Evolutionary conservation across 345 rosid species (phyloP), one percentile per base, ranked within the genome.

Genomic region (Citrus hindsii): DNA sequence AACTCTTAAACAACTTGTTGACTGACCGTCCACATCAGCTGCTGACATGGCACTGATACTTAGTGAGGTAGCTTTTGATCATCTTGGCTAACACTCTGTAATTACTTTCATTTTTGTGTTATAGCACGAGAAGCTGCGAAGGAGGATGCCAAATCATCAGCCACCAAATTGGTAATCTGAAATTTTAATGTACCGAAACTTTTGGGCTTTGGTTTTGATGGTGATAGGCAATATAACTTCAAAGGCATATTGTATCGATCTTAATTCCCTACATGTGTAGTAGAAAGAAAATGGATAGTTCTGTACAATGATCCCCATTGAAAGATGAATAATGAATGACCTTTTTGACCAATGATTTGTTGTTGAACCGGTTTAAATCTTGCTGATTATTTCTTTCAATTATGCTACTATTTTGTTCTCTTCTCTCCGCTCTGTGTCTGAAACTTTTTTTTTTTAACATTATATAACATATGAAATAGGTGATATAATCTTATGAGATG

Each of bases 111-210:
- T 30, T 8, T 16, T 30, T 74, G 14, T 76, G 22, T 55, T 74
- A 25, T 83, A 46, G 56, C 85, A 88, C 87, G 82, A 68, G 79
- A 77, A 69, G 78, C 55, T 14, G 77, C 19, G 64, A 76, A 79
- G 64, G 78, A 75, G 77, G 84, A 76, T 16, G 68, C 51, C 37
- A 81, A 84, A 60, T 77, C 81, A 48, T 53, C 86, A 7, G 72
- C 78, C 8, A 10, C 85, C 56, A 81, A 73, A 79, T 40, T 88
- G 69, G 73, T 88, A 62, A 78, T 85, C 19, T 87, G 75, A 83
- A 24, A 12, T 59, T 46, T 42, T 59, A 28, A 70, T 21, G 60
- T 3, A 48, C 7, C 2, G 14, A 2, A 16, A 27, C 6, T 16
- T 10, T 25, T 69, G 7, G 56, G 53, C 60, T 27, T 16, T 27